Percentiles rank a stretch among this genome's conserved stretches.
phyloP scores from a whole-genome alignment of 2,329 filamentous ascomycete genomes.

The Exophiala bonariae region DNA sequence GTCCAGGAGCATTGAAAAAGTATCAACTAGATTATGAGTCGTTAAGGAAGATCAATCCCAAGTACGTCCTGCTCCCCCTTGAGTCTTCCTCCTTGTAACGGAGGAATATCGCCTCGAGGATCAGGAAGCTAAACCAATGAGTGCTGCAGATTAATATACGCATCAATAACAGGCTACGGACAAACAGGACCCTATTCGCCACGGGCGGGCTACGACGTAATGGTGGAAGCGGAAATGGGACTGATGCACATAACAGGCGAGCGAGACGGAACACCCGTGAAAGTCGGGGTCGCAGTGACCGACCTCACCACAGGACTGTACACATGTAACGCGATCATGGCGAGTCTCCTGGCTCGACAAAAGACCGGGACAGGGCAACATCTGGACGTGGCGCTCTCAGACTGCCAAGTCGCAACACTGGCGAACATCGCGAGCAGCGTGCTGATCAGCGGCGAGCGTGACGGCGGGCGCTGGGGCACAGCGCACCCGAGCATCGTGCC shows the following conservation, averaged over 20 bases:
- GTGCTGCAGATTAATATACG: conserved; percentile 71
- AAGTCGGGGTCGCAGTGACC: conserved; percentile 95
- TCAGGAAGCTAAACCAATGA: not conserved
- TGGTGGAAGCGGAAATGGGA: conserved; percentile 98
- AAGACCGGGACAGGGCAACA: conserved; percentile 73
- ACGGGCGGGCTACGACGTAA: conserved; percentile 94
- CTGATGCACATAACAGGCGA: conserved; percentile 97
- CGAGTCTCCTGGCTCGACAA: conserved; percentile 75
- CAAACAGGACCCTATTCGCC: conserved; percentile 88
- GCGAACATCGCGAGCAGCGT: conserved; percentile 95
- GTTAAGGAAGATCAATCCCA: conserved; percentile 75
- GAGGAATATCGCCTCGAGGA: not conserved
- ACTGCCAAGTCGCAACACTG: conserved; percentile 91
- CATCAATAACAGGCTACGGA: conserved; percentile 94
- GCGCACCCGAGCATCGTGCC: conserved; percentile 98
- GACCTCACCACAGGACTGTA: conserved; percentile 95
- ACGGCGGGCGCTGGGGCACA: conserved; percentile 91
- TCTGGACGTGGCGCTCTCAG: conserved; percentile 86
- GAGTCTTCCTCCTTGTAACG: not conserved
- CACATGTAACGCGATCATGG: conserved; percentile 93
- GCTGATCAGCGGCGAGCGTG: conserved; percentile 81
- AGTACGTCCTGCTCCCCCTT: conserved; percentile 13
- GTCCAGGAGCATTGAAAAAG: conserved; percentile 63
- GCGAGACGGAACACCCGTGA: conserved; percentile 86
- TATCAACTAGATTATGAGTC: conserved; percentile 88